These are phyloP conservation scores for Mrakiaceae sp. DNA, from an alignment of 1,284 basidiomycete genomes.

Conservation along the genomic window DNA sequence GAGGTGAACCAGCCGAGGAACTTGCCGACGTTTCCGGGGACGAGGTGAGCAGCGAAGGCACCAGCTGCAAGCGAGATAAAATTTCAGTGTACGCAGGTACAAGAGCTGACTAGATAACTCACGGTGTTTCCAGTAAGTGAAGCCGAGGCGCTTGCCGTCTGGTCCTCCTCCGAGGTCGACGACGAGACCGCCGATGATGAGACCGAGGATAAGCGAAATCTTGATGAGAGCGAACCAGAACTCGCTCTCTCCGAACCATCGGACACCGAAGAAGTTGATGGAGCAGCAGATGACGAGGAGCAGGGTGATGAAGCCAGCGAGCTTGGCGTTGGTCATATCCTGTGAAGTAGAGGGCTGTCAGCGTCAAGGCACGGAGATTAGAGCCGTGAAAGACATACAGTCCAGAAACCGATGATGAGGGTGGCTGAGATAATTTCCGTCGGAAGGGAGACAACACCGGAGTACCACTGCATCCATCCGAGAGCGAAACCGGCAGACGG, in stretches of 20 bases:
- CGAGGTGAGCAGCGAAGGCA: constrained; percentile 35
- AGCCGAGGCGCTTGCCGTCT: constrained; percentile 25
- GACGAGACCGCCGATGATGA: constrained; percentile 47
- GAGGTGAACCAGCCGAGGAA: constrained; percentile 25
- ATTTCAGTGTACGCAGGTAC: no score
- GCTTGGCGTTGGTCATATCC: constrained; percentile 10
- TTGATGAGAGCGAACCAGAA: constrained; percentile 62
- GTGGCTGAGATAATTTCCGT: constrained; percentile 65
- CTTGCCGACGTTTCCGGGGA: constrained; percentile 21
- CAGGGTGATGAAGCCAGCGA: constrained; percentile 12
- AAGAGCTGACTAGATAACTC: no score
- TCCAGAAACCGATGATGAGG: constrained; percentile 44
- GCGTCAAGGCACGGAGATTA: no score
- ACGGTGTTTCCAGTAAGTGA: constrained; percentile 50
- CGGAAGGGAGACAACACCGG: constrained; percentile 50
- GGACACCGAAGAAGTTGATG: constrained; percentile 22
- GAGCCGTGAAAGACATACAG: not conserved
- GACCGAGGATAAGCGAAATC: constrained; percentile 50
- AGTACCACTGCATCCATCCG: constrained; percentile 22
- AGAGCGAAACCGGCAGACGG: constrained; percentile 28
- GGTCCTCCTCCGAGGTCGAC: constrained; percentile 40
- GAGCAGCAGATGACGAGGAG: constrained; percentile 1
- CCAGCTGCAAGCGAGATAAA: constrained; percentile 33
- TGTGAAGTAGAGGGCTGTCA: not conserved
- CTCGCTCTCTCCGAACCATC: constrained; percentile 50